Percentiles rank a stretch among this genome's conserved stretches.
Evolutionary conservation across 2,329 filamentous ascomycete genomes (phyloP).

Genomic region (Neofusicoccum parvum): DNA sequence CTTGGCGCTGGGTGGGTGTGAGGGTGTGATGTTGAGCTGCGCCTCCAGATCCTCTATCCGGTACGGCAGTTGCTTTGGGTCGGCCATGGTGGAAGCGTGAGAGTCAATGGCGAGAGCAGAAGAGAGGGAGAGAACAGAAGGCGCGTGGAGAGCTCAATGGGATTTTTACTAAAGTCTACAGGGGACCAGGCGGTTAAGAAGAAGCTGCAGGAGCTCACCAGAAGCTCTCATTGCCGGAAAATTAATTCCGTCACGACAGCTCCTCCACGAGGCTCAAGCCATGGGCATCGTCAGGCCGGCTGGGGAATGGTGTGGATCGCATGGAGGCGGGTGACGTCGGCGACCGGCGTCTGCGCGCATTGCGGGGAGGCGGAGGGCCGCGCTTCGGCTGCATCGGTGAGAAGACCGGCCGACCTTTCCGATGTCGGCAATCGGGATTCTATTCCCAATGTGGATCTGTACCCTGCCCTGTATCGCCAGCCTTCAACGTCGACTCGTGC

Average conservation of each 20-base stretch:
- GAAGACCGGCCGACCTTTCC: conserved; percentile 10
- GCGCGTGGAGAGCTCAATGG: not conserved
- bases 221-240: conserved; percentile 1
- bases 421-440: conserved; percentile 10
- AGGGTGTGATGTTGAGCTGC: conserved; percentile 25
- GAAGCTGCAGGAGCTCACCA: not conserved
- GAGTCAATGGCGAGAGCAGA: not conserved
- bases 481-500: not conserved
- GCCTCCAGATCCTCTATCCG: conserved; percentile 18
- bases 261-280: not conserved
- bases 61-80: conserved; percentile 12
- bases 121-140: not conserved
- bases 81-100: not conserved
- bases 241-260: conserved; percentile 4
- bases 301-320: conserved; percentile 9
- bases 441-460: conserved; percentile 5
- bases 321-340: conserved; percentile 8
- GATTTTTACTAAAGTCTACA: not conserved
- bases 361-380: not conserved
- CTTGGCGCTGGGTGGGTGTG: conserved; percentile 2
- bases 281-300: not conserved
- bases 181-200: not conserved
- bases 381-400: conserved; percentile 10
- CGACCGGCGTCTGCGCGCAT: not conserved
- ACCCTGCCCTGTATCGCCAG: not conserved